Evolutionary conservation across 176 grass and related monocot genomes (phyloP).

Genomic region (Tuctoria greenei): DNA sequence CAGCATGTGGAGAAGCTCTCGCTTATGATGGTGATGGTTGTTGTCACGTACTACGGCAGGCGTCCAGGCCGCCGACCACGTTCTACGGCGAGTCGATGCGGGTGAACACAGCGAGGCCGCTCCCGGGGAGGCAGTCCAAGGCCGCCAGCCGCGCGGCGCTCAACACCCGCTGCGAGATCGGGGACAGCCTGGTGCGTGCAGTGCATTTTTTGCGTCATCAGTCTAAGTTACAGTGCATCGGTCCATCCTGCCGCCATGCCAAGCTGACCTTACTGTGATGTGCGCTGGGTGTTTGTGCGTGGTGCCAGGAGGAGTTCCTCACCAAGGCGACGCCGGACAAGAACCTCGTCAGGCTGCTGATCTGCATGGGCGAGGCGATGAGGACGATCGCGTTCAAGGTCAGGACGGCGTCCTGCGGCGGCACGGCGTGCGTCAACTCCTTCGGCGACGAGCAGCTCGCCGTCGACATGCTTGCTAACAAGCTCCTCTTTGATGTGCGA

Average conservation of each 20-base stretch:
- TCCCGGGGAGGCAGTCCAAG: slow-evolving; percentile 41
- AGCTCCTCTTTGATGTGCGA: slow-evolving; percentile 83
- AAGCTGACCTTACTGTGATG: not conserved
- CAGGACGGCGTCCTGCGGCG: slow-evolving; percentile 79
- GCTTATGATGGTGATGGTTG: not conserved
- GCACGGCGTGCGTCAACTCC: slow-evolving; percentile 88
- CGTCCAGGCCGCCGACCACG: slow-evolving; percentile 43
- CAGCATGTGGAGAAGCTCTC: not conserved
- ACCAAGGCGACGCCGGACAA: slow-evolving; percentile 85
- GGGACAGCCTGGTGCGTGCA: slow-evolving; percentile 67
- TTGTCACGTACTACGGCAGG: not conserved
- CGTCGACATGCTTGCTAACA: slow-evolving; percentile 88
- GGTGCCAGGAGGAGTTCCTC: slow-evolving; percentile 79
- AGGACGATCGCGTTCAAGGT: slow-evolving; percentile 97
- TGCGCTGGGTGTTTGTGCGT: not conserved
- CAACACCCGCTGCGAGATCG: slow-evolving; percentile 72
- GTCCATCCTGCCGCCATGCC: not conserved
- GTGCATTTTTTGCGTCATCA: not conserved
- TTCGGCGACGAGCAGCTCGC: slow-evolving; percentile 98
- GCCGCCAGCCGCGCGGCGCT: slow-evolving; percentile 49
- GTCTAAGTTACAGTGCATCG: not conserved
- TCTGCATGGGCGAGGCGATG: slow-evolving; percentile 94
- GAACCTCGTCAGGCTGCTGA: slow-evolving; percentile 85
- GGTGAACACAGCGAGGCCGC: slow-evolving; percentile 41
- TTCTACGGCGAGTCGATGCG: slow-evolving; percentile 70